A percentile compares a stretch with the other conserved stretches of the same genome.
Evolutionary conservation across 208 protist genomes (phyloP).

Genomic region (Sergeia podlipaevii): DNA sequence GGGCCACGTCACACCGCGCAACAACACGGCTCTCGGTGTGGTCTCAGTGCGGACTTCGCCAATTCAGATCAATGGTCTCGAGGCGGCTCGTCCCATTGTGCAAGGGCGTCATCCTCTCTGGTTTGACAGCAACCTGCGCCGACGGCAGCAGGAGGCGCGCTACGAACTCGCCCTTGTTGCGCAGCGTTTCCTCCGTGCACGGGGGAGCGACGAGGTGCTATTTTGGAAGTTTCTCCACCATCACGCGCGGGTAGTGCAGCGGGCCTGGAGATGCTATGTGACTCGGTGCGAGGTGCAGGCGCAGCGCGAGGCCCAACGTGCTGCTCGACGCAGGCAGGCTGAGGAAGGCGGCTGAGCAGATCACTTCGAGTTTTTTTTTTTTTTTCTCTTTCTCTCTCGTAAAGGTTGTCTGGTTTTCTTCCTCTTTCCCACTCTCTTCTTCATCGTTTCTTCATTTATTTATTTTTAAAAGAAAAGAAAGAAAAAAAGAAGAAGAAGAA

Average conservation of each 20-base stretch:
- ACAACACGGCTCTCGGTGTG: too few relatives aligned
- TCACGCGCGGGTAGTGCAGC: conserved; percentile 37
- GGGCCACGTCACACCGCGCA: too few relatives aligned
- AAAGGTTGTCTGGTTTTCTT: not conserved
- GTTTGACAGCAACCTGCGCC: conserved; percentile 17
- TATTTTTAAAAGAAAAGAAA: not conserved
- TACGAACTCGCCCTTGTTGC: conserved; percentile 17
- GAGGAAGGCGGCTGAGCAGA: conserved; percentile 10
- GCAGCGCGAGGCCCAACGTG: too few relatives aligned
- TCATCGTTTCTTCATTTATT: not conserved
- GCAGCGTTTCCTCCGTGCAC: conserved; percentile 28
- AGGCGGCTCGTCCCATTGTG: conserved; percentile 17
- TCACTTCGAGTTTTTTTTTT: not conserved
- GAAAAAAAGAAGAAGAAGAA: conserved; percentile 1
- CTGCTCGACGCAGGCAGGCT: not conserved
- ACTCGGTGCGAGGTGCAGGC: too few relatives aligned
- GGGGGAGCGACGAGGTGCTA: conserved; percentile 16
- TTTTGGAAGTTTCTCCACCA: conserved; percentile 24
- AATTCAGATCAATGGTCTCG: conserved; percentile 2
- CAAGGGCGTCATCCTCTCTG: conserved; percentile 30
- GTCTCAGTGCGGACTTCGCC: too few relatives aligned
- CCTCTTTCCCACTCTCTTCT: not conserved
- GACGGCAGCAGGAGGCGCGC: conserved; percentile 1
- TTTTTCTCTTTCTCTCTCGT: not conserved
- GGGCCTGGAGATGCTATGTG: conserved; percentile 25